phyloP scores from a whole-genome alignment of 2,329 filamentous ascomycete species.

The Paecilomyces formosus region DNA sequence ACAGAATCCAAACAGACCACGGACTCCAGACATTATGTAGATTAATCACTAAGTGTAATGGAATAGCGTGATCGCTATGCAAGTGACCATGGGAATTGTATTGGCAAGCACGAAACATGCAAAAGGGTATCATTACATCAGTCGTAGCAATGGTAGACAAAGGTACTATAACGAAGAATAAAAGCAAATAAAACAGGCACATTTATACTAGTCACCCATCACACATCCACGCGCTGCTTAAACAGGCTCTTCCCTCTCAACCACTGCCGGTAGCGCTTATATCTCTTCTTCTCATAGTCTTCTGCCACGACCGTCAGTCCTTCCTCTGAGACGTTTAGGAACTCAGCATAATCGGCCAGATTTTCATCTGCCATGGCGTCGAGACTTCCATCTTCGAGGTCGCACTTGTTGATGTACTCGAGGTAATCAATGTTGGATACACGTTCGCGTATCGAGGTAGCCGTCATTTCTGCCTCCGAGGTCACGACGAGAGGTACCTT shows the following conservation, averaged over 20 bases:
- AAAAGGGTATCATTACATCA: constrained; percentile 1
- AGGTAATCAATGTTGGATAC: constrained; percentile 59
- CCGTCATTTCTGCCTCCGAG: constrained; percentile 31
- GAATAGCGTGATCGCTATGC: too few relatives aligned
- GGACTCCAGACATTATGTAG: too few relatives aligned
- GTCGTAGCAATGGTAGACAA: neutral
- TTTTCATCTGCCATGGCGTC: constrained; percentile 53
- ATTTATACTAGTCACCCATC: constrained; percentile 4
- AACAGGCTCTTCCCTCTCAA: constrained; percentile 90
- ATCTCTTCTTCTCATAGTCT: constrained; percentile 84
- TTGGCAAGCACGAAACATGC: neutral
- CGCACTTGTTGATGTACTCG: constrained; percentile 68
- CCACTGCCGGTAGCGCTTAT: constrained; percentile 96
- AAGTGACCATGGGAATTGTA: too few relatives aligned
- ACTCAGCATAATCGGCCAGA: constrained; percentile 65
- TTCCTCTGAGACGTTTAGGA: constrained; percentile 70
- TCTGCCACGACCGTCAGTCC: constrained; percentile 82
- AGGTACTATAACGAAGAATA: neutral
- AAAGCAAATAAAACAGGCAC: neutral
- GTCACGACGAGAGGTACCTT: constrained; percentile 64
- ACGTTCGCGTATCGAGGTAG: constrained; percentile 25
- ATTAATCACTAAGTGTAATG: too few relatives aligned
- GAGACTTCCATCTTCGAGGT: constrained; percentile 49
- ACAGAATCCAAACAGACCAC: neutral
- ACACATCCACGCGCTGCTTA: constrained; percentile 64